Conservation (phyloP, 1,284 basidiomycete genomes). For the Gomphus sp. region DNA sequence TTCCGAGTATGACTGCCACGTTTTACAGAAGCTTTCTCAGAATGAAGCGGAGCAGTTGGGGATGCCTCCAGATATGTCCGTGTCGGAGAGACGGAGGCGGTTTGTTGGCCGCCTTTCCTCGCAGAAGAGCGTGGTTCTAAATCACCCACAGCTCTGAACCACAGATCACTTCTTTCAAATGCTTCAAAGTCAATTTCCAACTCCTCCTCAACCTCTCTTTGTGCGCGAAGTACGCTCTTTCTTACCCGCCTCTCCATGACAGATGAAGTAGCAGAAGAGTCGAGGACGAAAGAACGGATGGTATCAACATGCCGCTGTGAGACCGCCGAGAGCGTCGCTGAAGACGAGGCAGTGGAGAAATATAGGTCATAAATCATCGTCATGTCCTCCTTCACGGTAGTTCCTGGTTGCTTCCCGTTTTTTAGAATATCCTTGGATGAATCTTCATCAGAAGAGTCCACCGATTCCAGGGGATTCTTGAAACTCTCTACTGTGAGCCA, state of each 20-base stretch:
- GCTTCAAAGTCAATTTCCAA: slow-evolving; percentile 91
- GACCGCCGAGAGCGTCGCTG: slow-evolving; percentile 55
- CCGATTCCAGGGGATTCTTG: slow-evolving; percentile 88
- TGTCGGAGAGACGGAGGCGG: slow-evolving; percentile 16
- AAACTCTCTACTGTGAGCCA: slow-evolving; percentile 97
- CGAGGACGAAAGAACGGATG: slow-evolving; percentile 60
- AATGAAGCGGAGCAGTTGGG: slow-evolving; percentile 15
- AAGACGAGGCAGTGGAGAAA: slow-evolving; percentile 54
- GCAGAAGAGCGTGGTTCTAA: slow-evolving; percentile 30
- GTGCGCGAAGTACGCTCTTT: slow-evolving; percentile 73
- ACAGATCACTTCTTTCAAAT: slow-evolving; percentile 82
- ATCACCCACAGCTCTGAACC: slow-evolving; percentile 82
- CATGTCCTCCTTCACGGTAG: slow-evolving; percentile 75
- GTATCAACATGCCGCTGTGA: slow-evolving; percentile 59
- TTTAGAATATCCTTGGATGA: slow-evolving; percentile 39
- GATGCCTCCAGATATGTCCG: slow-evolving; percentile 13
- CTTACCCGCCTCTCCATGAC: slow-evolving; percentile 55
- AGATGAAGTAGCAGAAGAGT: slow-evolving; percentile 34
- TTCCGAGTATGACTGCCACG: not conserved
- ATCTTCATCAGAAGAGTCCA: slow-evolving; percentile 65
- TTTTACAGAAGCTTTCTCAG: slow-evolving; percentile 1
- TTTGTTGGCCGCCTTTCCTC: slow-evolving; percentile 16
- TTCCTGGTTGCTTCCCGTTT: slow-evolving; percentile 32
- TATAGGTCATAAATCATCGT: slow-evolving; percentile 82
- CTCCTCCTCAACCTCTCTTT: slow-evolving; percentile 75